phyloP scores from a whole-genome alignment of 345 rosid species.

The Eucalyptus tenuipes region DNA sequence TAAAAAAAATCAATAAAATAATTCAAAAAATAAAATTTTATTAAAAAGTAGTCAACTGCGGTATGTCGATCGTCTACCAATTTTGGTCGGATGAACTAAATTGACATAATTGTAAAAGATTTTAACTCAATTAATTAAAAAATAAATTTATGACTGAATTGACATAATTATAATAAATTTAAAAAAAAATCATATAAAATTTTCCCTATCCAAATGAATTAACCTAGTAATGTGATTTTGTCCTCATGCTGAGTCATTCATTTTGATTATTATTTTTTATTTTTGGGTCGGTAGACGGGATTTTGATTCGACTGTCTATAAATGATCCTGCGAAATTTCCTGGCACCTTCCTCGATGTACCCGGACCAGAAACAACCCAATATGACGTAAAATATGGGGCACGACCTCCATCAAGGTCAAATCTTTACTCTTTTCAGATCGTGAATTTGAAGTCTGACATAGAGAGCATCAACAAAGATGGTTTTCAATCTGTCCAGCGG shows the following conservation, averaged over 20 bases:
- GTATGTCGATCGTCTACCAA: rapidly evolving
- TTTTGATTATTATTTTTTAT: too few species aligned
- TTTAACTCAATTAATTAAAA: rapidly evolving
- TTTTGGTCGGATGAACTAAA: too few species aligned
- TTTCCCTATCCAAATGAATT: background rate
- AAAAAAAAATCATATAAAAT: too few species aligned
- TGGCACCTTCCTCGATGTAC: background rate
- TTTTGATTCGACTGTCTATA: background rate
- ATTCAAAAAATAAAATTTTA: too few species aligned
- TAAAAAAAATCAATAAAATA: too few species aligned
- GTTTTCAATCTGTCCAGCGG: background rate
- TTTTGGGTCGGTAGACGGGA: background rate
- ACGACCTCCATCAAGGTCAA: background rate
- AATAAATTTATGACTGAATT: rapidly evolving
- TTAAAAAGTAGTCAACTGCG: rapidly evolving
- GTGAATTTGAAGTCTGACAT: background rate
- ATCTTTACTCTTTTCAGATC: background rate
- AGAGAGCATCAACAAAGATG: background rate
- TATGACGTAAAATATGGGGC: background rate
- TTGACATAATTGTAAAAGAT: rapidly evolving
- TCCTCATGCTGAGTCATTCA: background rate
- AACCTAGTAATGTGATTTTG: background rate
- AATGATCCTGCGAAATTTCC: background rate
- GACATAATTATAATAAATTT: rapidly evolving
- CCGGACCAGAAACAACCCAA: background rate